These are phyloP conservation scores for Aspergillus fijiensis DNA, from an alignment of 2,329 filamentous ascomycete genomes.

Conservation along the genomic window DNA sequence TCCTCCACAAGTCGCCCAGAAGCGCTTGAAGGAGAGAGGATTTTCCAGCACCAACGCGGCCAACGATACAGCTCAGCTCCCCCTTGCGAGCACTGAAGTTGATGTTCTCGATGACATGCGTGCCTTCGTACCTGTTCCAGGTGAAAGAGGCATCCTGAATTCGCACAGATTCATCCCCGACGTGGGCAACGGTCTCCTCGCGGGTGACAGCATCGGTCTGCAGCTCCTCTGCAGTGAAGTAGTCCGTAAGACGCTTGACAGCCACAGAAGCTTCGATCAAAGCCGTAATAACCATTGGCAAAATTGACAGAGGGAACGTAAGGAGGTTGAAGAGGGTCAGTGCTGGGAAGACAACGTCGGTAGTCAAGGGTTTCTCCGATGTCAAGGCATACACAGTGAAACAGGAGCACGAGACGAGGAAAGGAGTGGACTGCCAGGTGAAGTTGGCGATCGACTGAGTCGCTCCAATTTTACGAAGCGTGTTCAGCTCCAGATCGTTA, in stretches of 20 bases:
- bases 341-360: slow-evolving; percentile 93
- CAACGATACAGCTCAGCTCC: slow-evolving; percentile 88
- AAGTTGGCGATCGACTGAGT: slow-evolving; percentile 95
- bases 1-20: slow-evolving; percentile 88
- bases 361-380: slow-evolving; percentile 75
- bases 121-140: slow-evolving; percentile 80
- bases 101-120: slow-evolving; percentile 73
- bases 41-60: slow-evolving; percentile 91
- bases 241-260: slow-evolving; percentile 78
- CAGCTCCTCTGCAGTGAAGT: slow-evolving; percentile 83
- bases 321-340: slow-evolving; percentile 91
- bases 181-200: slow-evolving; percentile 68
- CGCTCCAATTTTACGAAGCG: slow-evolving; percentile 91
- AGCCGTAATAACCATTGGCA: slow-evolving; percentile 97
- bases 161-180: slow-evolving; percentile 80
- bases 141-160: slow-evolving; percentile 87
- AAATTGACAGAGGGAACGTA: slow-evolving; percentile 87
- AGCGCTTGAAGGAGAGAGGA: slow-evolving; percentile 87
- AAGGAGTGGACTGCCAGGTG: slow-evolving; percentile 96
- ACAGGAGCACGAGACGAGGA: slow-evolving; percentile 94
- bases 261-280: slow-evolving; percentile 96
- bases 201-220: slow-evolving; percentile 77
- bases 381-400: slow-evolving; percentile 93
- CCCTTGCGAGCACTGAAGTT: slow-evolving; percentile 88
- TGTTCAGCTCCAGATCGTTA: slow-evolving; percentile 94